A percentile compares a stretch with the other conserved stretches of the same genome.
Evolutionary conservation across 805 yeast species (phyloP).

Genomic region (Brettanomyces custersianus): DNA sequence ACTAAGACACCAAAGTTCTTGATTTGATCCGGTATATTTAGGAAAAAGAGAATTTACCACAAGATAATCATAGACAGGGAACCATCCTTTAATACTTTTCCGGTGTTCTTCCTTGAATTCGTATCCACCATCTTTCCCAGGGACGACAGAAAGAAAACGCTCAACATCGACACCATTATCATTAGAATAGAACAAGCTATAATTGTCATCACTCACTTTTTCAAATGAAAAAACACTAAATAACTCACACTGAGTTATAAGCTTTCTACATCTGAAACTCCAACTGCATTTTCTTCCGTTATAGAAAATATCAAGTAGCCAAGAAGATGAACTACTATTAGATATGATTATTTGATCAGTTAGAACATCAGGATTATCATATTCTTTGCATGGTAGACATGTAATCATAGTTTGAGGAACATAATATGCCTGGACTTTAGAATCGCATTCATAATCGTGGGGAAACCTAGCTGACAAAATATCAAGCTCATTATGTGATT

Average conservation of each 20-base stretch:
- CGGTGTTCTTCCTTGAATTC: slow-evolving; percentile 12
- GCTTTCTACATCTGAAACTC: slow-evolving; percentile 9
- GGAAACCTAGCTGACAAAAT: no score
- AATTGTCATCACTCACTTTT: slow-evolving; percentile 8
- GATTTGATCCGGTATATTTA: slow-evolving; percentile 13
- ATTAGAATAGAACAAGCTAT: slow-evolving; percentile 15
- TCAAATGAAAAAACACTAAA: slow-evolving; percentile 19
- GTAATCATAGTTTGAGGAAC: slow-evolving; percentile 15
- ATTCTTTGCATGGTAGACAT: slow-evolving; percentile 11
- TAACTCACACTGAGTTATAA: slow-evolving; percentile 16
- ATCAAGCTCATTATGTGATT: no score
- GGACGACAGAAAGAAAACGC: slow-evolving; percentile 11
- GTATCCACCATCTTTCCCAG: slow-evolving; percentile 8
- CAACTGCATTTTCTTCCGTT: slow-evolving; percentile 11
- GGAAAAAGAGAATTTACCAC: slow-evolving; percentile 12
- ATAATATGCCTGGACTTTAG: no score
- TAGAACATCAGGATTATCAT: slow-evolving; percentile 8
- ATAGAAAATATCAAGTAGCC: slow-evolving; percentile 19
- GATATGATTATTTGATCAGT: slow-evolving; percentile 24
- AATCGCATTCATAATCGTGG: no score
- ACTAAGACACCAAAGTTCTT: slow-evolving; percentile 25
- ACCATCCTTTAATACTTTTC: slow-evolving; percentile 16
- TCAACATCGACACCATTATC: slow-evolving; percentile 19
- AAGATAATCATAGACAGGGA: slow-evolving; percentile 20
- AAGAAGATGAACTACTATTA: slow-evolving; percentile 11